These are phyloP conservation scores for Fusarium pseudonygamai DNA, from an alignment of 2,329 filamentous ascomycete species.

Conservation along the genomic window DNA sequence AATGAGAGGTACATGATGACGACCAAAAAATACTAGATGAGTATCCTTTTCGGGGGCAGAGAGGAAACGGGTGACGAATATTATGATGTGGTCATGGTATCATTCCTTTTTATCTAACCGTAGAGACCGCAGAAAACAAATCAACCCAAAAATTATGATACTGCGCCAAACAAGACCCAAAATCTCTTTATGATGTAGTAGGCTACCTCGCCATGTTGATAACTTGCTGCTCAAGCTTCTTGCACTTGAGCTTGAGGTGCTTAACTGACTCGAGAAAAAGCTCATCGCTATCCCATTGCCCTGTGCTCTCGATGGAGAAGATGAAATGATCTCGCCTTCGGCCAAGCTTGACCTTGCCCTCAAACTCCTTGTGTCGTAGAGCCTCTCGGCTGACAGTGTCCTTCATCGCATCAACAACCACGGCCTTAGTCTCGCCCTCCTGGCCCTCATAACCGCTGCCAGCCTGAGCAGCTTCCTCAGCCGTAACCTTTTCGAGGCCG, in stretches of 20 bases:
- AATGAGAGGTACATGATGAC: conserved; percentile 5
- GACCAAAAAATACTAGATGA: conserved; percentile 38
- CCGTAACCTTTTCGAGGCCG: conserved; percentile 75
- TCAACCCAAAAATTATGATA: conserved; percentile 34
- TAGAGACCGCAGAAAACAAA: conserved; percentile 36
- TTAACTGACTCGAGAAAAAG: conserved; percentile 91
- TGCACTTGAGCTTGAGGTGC: conserved; percentile 85
- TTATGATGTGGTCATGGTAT: conserved; percentile 47
- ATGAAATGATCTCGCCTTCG: conserved; percentile 96
- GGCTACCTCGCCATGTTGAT: conserved; percentile 67
- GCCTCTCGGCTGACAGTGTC: conserved; percentile 96
- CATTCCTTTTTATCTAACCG: conserved; percentile 48
- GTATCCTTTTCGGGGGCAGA: conserved; percentile 41
- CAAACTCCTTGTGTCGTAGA: conserved; percentile 89
- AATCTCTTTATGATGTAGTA: conserved; percentile 28
- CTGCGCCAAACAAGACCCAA: conserved; percentile 36
- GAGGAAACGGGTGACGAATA: conserved; percentile 14
- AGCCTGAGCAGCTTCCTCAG: conserved; percentile 67
- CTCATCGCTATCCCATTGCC: conserved; percentile 93
- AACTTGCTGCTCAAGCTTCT: conserved; percentile 76
- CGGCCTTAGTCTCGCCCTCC: conserved; percentile 84
- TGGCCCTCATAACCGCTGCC: conserved; percentile 76
- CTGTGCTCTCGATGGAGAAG: conserved; percentile 92
- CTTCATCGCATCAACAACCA: conserved; percentile 87
- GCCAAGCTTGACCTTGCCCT: conserved; percentile 94